Evolutionary conservation across 179 eudicot species (phyloP).

Genomic region (Drosera spatulata): DNA sequence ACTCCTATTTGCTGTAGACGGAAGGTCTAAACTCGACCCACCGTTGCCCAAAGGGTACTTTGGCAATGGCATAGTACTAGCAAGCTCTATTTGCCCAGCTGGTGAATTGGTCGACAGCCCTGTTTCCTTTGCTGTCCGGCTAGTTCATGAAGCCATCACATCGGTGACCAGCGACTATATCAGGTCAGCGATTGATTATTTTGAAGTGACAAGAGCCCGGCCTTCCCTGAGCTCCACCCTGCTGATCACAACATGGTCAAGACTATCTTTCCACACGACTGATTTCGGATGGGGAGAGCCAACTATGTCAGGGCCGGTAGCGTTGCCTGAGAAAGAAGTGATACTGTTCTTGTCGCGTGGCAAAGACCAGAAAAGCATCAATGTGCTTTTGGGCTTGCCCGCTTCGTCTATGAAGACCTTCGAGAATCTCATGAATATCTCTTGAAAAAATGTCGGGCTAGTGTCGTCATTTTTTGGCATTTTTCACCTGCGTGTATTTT

Average conservation of each 20-base stretch:
- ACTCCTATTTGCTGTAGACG: slow-evolving; percentile 43
- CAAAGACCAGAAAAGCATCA: slow-evolving; percentile 21
- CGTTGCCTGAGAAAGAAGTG: slow-evolving; percentile 42
- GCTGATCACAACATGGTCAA: slow-evolving; percentile 41
- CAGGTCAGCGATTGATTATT: slow-evolving; percentile 41
- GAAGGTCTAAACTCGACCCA: slow-evolving; percentile 31
- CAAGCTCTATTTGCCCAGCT: slow-evolving; percentile 27
- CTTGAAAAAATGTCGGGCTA: too few relatives aligned
- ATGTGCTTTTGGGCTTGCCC: slow-evolving; percentile 32
- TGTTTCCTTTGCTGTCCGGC: slow-evolving; percentile 23
- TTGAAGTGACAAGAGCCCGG: slow-evolving; percentile 31
- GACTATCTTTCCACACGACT: slow-evolving; percentile 32
- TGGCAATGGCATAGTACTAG: slow-evolving; percentile 49
- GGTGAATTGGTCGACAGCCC: slow-evolving; percentile 31
- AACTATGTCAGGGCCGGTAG: slow-evolving; percentile 27
- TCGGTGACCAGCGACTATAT: slow-evolving; percentile 32
- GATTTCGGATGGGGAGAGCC: slow-evolving; percentile 64
- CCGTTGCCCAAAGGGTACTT: slow-evolving; percentile 40
- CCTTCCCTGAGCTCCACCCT: slow-evolving; percentile 33
- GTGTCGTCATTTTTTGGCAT: too few relatives aligned
- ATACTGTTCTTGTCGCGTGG: slow-evolving; percentile 35
- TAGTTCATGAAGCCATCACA: slow-evolving; percentile 36
- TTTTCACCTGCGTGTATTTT: too few relatives aligned
- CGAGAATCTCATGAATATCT: slow-evolving; percentile 3
- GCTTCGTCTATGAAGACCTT: slow-evolving; percentile 27